Percentiles rank a stretch among this genome's conserved stretches.
Conservation (phyloP, 2,329 filamentous ascomycete genomes). For the Chrysoporthe puriensis region DNA sequence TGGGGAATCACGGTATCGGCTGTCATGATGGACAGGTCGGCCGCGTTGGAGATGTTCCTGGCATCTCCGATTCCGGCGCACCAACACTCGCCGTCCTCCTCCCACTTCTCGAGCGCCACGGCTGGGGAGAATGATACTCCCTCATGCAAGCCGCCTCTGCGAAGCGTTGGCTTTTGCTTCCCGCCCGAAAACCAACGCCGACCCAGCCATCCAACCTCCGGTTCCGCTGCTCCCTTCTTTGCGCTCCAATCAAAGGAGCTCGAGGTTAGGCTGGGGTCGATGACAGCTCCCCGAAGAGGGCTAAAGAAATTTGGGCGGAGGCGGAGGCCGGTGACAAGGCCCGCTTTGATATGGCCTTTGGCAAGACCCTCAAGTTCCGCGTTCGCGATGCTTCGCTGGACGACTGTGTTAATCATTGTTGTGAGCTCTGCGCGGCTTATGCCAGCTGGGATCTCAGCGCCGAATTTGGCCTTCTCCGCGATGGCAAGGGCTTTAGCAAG, state of each 20-base stretch:
- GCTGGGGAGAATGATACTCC: conserved; percentile 43
- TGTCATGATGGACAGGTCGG: conserved; percentile 67
- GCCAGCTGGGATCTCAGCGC: conserved; percentile 33
- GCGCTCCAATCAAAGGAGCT: conserved; percentile 51
- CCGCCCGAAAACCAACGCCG: conserved; percentile 22
- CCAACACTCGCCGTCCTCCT: conserved; percentile 86
- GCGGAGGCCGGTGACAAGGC: conserved; percentile 49
- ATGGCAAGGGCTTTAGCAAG: conserved; percentile 33
- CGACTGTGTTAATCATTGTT: conserved; percentile 44
- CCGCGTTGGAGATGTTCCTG: conserved; percentile 53
- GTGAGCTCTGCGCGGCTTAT: conserved; percentile 48
- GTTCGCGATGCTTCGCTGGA: conserved; percentile 49
- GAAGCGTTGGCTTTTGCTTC: conserved; percentile 31
- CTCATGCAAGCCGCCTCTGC: conserved; percentile 30
- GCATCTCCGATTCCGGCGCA: conserved; percentile 62
- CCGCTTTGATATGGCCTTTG: conserved; percentile 49
- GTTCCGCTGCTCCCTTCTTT: conserved; percentile 32
- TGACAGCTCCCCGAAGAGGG: conserved; percentile 63
- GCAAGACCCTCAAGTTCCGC: conserved; percentile 52
- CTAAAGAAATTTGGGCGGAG: conserved; percentile 76
- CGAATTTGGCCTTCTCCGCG: conserved; percentile 38
- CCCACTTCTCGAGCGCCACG: conserved; percentile 70
- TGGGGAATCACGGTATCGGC: conserved; percentile 64
- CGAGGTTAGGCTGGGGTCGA: conserved; percentile 66
- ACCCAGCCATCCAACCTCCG: conserved; percentile 20